Evolutionary conservation across 495 filamentous ascomycete genomes (phyloP), one percentile per base, ranked within the genome.

Genomic region (Baudoinia panamericana): DNA sequence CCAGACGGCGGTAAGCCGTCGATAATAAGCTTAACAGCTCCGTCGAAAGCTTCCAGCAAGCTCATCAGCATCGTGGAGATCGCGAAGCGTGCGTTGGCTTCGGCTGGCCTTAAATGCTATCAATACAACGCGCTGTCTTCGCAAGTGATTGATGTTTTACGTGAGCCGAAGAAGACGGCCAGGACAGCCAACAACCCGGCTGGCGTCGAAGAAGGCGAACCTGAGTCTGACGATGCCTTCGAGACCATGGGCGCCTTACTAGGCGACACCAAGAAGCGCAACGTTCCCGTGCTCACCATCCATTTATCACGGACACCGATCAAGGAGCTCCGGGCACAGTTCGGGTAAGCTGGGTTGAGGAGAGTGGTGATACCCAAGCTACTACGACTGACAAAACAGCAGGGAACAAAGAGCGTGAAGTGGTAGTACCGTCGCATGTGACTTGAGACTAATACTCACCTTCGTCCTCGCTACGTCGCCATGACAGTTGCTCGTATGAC

Each of bases 31-130:
- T 50, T 82, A 12, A 63, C 66, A 43, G 72, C 75, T 18, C 72
- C 70, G 48, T 63, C 65, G 5, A 38, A 50, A 4, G 63, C 63
- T 2, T 63, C 70, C 4, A 56, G 61, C 46, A 84, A 84, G 54
- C 62, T 78, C 36, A 67, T 81, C 42, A 73, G 69, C 11, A 65
- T 82, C 17, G 64, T 67, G 21, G 79, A 83, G 57, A 72, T 82
- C 12, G 63, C 70, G 10, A 78, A 78, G 48, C 61, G 74, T 16
- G 64, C 72, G 20, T 61, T 83, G 30, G 59, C 43, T n/a, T 62
- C 69, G 36, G 54, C 55, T 29, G 63, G 65, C 1, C 61, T 63
- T 29, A 61, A 61, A 40, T 78, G 71, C 69, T 82, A 61, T 49
- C 75, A 82, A 54, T 83, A 83, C 42, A 54, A 39, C 7, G 46